phyloP scores from a whole-genome alignment of 2,329 filamentous ascomycete genomes.

The Pseudocercospora fijiensis region DNA sequence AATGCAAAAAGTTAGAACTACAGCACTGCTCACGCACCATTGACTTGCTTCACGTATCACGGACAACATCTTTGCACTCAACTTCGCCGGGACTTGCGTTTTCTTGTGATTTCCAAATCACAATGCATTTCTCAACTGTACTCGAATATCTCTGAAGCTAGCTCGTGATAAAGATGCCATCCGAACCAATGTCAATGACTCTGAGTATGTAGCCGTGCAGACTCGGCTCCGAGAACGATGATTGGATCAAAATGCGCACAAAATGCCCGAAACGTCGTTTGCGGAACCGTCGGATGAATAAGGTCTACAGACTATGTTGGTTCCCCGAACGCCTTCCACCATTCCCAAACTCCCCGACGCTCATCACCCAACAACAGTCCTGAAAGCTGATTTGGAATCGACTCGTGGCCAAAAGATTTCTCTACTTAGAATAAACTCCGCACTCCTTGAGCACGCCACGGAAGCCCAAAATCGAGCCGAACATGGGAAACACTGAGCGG shows the following conservation, averaged over 20 bases:
- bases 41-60: background rate
- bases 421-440: no score
- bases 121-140: no score
- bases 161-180: no score
- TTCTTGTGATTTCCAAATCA: no score
- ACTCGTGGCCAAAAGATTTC: background rate
- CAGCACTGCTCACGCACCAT: background rate
- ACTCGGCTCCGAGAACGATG: background rate
- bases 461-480: conserved; percentile 7
- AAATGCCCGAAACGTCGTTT: no score
- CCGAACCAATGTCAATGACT: no score
- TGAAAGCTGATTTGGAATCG: background rate
- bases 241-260: background rate
- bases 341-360: background rate
- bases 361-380: background rate
- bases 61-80: no score
- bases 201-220: background rate
- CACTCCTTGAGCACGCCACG: conserved; percentile 3
- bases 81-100: no score
- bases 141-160: no score
- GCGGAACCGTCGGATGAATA: no score
- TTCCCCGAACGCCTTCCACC: background rate
- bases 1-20: background rate
- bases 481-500: conserved; percentile 8
- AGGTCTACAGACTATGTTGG: no score